Evolutionary conservation across 169 alveolate species (phyloP), one percentile per base, ranked within the genome.

Genomic region (Plasmodium billcollinsi): DNA sequence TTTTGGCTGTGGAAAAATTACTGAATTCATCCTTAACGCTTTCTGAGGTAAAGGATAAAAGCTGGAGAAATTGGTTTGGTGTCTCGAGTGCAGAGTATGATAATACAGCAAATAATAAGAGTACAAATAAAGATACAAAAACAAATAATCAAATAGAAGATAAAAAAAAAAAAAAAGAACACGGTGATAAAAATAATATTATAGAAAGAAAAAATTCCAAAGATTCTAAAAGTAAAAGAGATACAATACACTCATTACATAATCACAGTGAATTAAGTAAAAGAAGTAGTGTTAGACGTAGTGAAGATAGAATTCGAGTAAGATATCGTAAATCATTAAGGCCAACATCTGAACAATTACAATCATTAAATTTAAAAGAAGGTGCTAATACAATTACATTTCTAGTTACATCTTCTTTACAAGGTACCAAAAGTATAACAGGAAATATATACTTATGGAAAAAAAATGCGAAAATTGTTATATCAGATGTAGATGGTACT

Each of bases 401-500:
- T 73, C 85, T 97, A 7, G 98, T 97, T 52, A 95, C 94, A 24
- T 95, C 98, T 15, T 73, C 98, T 21, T 90, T 95, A 45, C 97
- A 97, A 94, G 99, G 99, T 0, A 95, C 95, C 54, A 96, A 98
- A 91, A 95, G 98, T 67, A 96, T 98, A 26, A 93, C 91, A 61
- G 99, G 98, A 12, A 92, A 96, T 49, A 95, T 99, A 1, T 99
- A 97, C 92, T 93, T 98, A 45, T 98, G 99, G 99, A 96, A 97
- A 20, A 93, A 94, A 29, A 96, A 95, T 88, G 90, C 97, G n/a
- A 97, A 97, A 89, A 97, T 98, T 74, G 98, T 99, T 2, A 96
- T 98, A 24, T 96, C 99, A 20, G 99, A 99, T 94, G 98, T 99
- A 43, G 99, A 99, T 94, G 99, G 99, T 9, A 98, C 99, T 56